These are phyloP conservation scores for Rhododendron ovatum DNA, from an alignment of 148 eudicot species.

Conservation along the genomic window DNA sequence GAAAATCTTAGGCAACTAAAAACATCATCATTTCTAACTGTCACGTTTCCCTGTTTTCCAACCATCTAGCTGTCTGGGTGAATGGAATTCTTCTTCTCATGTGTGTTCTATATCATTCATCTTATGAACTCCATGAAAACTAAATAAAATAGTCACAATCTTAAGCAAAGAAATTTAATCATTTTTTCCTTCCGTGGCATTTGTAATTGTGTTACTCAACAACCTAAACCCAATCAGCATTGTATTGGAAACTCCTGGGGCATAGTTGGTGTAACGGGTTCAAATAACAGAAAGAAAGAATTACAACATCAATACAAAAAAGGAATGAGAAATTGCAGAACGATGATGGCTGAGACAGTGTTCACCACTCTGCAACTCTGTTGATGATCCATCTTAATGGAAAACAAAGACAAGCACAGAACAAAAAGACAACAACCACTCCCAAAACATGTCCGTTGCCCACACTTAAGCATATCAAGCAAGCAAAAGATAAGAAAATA, in stretches of 20 bases:
- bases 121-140: neutral
- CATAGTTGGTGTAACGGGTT: neutral
- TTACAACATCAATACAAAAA: neutral
- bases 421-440: neutral
- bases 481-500: slow-evolving; percentile 20
- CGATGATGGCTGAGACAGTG: neutral
- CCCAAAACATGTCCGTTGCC: neutral
- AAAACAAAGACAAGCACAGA: neutral
- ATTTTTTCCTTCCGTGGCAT: neutral
- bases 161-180: neutral
- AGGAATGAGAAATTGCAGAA: neutral
- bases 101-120: neutral
- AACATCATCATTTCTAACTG: neutral
- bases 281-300: neutral
- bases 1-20: neutral
- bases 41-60: neutral
- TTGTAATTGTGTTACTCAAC: neutral
- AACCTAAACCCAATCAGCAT: neutral
- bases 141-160: neutral
- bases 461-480: neutral
- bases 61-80: neutral
- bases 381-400: neutral
- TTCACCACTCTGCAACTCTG: neutral
- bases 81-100: neutral
- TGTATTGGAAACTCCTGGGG: neutral